phyloP scores from a whole-genome alignment of 495 filamentous ascomycete species.

The Xylaria intraflava region DNA sequence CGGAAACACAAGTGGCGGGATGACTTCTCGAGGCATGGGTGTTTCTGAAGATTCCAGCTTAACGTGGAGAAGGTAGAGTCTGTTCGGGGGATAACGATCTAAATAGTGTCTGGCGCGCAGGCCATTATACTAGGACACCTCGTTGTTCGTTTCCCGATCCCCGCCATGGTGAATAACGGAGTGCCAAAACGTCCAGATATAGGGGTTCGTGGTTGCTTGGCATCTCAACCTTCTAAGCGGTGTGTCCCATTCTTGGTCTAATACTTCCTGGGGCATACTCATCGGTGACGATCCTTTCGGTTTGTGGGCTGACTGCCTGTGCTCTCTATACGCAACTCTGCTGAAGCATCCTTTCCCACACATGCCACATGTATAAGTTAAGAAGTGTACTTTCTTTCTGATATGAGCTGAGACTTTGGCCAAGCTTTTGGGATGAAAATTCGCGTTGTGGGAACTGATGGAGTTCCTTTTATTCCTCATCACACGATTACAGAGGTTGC shows the following conservation, averaged over 20 bases:
- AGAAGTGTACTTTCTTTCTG: background rate
- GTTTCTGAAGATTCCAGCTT: background rate
- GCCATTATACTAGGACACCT: background rate
- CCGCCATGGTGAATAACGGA: background rate
- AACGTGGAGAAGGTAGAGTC: background rate
- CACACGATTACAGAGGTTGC: background rate
- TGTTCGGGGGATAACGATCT: background rate
- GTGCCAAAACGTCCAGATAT: background rate
- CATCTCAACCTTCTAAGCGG: background rate
- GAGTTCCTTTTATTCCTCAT: background rate
- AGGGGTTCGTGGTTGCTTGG: background rate
- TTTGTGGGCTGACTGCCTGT: background rate
- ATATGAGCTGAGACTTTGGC: background rate
- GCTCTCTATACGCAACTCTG: background rate
- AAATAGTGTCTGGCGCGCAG: background rate
- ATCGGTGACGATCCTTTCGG: background rate
- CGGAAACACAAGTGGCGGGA: background rate
- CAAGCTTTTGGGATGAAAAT: conserved; percentile 1
- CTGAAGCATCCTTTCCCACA: background rate
- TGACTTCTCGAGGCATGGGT: background rate
- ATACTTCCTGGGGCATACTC: background rate
- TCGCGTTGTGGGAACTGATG: background rate
- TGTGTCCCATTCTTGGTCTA: background rate
- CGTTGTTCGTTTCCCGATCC: background rate
- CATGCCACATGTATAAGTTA: background rate